Base-by-base conservation (phyloP, 2,329 filamentous ascomycete species). In the Calonectria naviculata region DNA sequence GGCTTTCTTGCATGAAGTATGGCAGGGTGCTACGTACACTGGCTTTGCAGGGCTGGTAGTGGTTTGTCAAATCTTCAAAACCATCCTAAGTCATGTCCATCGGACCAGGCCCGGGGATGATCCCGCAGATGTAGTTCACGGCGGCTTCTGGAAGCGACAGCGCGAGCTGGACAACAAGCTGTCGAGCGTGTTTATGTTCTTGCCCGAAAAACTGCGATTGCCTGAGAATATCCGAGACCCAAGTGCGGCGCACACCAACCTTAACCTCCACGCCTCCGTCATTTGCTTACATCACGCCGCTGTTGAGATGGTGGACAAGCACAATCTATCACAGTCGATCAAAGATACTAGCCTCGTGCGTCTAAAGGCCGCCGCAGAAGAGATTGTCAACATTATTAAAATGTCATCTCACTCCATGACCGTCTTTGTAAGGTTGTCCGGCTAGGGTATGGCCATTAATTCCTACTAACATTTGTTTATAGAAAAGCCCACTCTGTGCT, bases 271-370 rank as follows among this genome's bases (percentile, higher is more conserved):
- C 78, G 95, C 95, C 0, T 93, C 94, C 1, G 90, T 93, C 10
- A 98, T 98, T 65, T 97, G 94, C 80, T 86, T 98, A 6, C 95
- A 98, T 79, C 94, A 97, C 81, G 94, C 94, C 1, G 95, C 95
- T 1, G 92, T 97, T 10, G 94, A 95, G 83, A 95, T 94, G 79
- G 93, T 93, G 0, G 93, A 95, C 67, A 92, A 92, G 78, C 88
- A 95, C 79, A 88, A 89, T 2, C 83, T 97, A 65, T 88, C 92
- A 0, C 85, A 88, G 1, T 87, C 88, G 34, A 88, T 97, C 31
- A 91, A 91, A 68, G 89, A 91, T 17, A 89, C 92, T 67, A 95
- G 94, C 78, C 91, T 94, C 75, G 87, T 91, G 31, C 89, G 95
- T 64, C 92, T 95, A 74, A 89, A 93, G 58, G 92, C 94, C 34